Conservation (phyloP, 1,139 yeast genomes). For the Scheffersomyces cryptocercus region DNA sequence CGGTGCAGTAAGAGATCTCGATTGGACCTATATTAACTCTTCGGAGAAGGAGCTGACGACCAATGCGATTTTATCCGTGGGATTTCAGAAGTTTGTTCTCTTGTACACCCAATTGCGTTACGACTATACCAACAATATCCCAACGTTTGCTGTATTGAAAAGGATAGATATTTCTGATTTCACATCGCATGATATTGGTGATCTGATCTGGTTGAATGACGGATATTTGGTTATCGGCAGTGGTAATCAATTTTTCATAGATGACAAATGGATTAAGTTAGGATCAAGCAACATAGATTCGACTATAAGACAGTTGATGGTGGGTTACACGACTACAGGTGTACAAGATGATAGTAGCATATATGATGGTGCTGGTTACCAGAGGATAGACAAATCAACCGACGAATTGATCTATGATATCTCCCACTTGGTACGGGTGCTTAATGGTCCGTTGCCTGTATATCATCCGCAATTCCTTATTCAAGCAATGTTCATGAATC, state of each 20-base stretch:
- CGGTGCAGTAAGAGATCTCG: slow-evolving; percentile 56
- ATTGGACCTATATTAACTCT: slow-evolving; percentile 75
- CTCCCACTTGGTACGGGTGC: slow-evolving; percentile 63
- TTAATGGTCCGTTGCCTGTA: slow-evolving; percentile 87
- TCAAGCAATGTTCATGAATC: slow-evolving; percentile 70
- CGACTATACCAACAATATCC: slow-evolving; percentile 80
- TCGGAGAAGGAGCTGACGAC: slow-evolving; percentile 29
- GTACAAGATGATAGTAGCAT: slow-evolving; percentile 22
- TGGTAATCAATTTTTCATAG: slow-evolving; percentile 85
- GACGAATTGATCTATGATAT: slow-evolving; percentile 26
- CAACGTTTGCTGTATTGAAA: slow-evolving; percentile 77
- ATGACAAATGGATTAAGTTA: slow-evolving; percentile 59
- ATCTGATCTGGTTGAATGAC: slow-evolving; percentile 79
- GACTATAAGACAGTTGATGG: slow-evolving; percentile 52
- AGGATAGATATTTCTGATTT: slow-evolving; percentile 67
- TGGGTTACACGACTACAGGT: slow-evolving; percentile 47
- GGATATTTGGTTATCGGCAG: slow-evolving; percentile 82
- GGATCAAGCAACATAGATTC: slow-evolving; percentile 33
- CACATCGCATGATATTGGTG: slow-evolving; percentile 84
- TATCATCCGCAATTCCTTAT: slow-evolving; percentile 91
- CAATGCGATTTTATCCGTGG: slow-evolving; percentile 79
- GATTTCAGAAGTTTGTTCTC: slow-evolving; percentile 62
- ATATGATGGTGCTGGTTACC: slow-evolving; percentile 37
- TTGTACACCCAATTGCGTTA: slow-evolving; percentile 81
- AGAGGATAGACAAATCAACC: slow-evolving; percentile 8